phyloP scores from a whole-genome alignment of 257 asterid genomes.

The Gentiana straminea region DNA sequence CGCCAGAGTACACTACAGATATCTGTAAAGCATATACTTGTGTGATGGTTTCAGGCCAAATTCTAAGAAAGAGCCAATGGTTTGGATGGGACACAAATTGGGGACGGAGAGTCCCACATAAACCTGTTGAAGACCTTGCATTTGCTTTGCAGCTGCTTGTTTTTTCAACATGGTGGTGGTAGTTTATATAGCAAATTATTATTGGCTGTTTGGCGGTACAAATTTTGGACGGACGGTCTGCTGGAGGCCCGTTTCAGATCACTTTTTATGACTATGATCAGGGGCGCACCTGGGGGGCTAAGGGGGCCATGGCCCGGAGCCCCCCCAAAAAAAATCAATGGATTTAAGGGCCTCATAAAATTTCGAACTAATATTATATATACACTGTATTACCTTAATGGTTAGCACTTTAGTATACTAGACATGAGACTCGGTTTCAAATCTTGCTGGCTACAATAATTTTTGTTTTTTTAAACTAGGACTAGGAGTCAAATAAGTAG shows the following conservation, averaged over 20 bases:
- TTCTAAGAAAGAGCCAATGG: constrained; percentile 56
- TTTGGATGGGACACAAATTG: constrained; percentile 88
- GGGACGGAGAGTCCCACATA: constrained; percentile 84
- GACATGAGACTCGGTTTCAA: too few relatives aligned
- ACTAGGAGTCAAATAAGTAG: too few relatives aligned
- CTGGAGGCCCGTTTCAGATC: constrained; percentile 86
- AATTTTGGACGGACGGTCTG: constrained; percentile 66
- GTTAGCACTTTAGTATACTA: too few relatives aligned
- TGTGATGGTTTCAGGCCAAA: constrained; percentile 86
- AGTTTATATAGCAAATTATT: constrained; percentile 86
- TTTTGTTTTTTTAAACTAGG: too few relatives aligned
- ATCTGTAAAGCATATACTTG: constrained; percentile 87
- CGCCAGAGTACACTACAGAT: constrained; percentile 80
- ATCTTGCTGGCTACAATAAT: too few relatives aligned
- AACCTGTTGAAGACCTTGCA: constrained; percentile 85
- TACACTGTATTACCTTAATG: too few relatives aligned
- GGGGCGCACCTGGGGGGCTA: too few relatives aligned
- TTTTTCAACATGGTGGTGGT: constrained; percentile 94
- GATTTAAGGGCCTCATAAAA: too few relatives aligned
- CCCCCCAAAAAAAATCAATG: too few relatives aligned
- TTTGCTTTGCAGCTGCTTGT: constrained; percentile 97
- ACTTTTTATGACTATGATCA: constrained; percentile 63
- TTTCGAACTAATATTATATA: too few relatives aligned
- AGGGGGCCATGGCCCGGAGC: too few relatives aligned
- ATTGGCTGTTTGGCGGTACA: constrained; percentile 96